Percentiles rank a stretch among this genome's conserved stretches.
These are phyloP conservation scores for Auricularia cornea DNA, from an alignment of 768 basidiomycete genomes.

Conservation along the genomic window DNA sequence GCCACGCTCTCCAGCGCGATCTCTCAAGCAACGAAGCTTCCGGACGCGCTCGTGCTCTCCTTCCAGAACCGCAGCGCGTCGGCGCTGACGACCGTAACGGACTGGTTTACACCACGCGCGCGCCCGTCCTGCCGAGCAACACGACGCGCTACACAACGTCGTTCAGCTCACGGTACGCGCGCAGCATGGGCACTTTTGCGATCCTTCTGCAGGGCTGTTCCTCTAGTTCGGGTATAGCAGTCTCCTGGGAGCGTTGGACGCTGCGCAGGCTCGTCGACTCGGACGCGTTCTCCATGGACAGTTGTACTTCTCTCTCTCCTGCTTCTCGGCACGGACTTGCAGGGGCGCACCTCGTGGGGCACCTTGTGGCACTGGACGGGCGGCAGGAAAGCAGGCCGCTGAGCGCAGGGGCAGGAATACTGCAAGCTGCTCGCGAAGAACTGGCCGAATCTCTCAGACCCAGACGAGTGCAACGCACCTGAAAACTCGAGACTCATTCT, in stretches of 20 bases:
- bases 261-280: neutral
- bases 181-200: neutral
- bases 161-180: constrained; percentile 30
- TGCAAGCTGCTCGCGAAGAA: constrained; percentile 36
- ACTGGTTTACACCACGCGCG: constrained; percentile 15
- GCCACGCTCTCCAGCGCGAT: constrained; percentile 10
- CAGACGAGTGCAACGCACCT: no score
- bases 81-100: constrained; percentile 23
- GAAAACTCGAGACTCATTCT: constrained; percentile 24
- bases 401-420: constrained; percentile 35
- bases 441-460: constrained; percentile 30
- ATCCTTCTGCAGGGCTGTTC: neutral
- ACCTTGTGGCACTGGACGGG: no score
- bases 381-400: neutral
- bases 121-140: constrained; percentile 25
- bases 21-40: constrained; percentile 5
- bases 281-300: neutral
- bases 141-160: constrained; percentile 39
- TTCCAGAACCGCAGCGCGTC: constrained; percentile 30
- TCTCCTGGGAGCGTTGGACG: neutral
- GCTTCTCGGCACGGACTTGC: constrained; percentile 6
- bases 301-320: constrained; percentile 9
- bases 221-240: neutral
- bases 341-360: no score
- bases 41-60: constrained; percentile 30